Evolutionary conservation across 2,329 filamentous ascomycete genomes (phyloP).

Genomic region (Mariannaea elegans): DNA sequence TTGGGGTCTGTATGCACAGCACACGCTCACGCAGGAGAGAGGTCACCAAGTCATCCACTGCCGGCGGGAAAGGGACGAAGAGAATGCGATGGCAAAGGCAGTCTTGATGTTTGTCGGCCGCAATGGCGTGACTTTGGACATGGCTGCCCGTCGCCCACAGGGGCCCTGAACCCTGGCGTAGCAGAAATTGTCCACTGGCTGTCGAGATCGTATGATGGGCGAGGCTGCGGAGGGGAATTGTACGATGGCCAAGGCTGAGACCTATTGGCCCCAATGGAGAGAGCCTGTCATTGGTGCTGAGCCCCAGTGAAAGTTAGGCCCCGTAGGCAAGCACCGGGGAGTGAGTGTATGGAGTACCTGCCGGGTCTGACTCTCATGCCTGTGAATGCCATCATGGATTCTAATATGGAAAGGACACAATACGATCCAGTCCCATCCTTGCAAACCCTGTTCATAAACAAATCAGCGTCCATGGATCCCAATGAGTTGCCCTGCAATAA

Average conservation of each 20-base stretch:
- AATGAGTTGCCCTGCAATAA: too few relatives aligned
- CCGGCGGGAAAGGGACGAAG: slow-evolving; percentile 20
- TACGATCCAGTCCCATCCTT: too few relatives aligned
- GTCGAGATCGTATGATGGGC: slow-evolving; percentile 50
- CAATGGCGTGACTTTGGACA: slow-evolving; percentile 43
- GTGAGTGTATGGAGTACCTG: background rate
- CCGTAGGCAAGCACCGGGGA: background rate
- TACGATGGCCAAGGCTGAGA: slow-evolving; percentile 39
- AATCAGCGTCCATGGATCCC: too few relatives aligned
- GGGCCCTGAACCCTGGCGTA: slow-evolving; percentile 42
- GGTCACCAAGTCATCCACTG: slow-evolving; percentile 26
- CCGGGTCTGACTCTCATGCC: too few relatives aligned
- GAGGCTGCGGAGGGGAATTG: slow-evolving; percentile 48
- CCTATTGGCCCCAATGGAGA: slow-evolving; percentile 34
- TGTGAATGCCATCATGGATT: too few relatives aligned
- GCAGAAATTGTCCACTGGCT: slow-evolving; percentile 38
- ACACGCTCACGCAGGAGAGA: slow-evolving; percentile 9
- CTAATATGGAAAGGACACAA: too few relatives aligned
- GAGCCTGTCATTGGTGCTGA: background rate
- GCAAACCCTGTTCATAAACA: too few relatives aligned
- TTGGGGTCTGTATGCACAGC: background rate
- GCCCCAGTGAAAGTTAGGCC: background rate
- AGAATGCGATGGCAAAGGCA: slow-evolving; percentile 20
- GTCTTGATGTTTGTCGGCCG: slow-evolving; percentile 41
- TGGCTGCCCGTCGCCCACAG: slow-evolving; percentile 34